Evolutionary conservation across 768 basidiomycete species (phyloP), one percentile per base, ranked within the genome.

Genomic region (Agrocybe chaxingu): DNA sequence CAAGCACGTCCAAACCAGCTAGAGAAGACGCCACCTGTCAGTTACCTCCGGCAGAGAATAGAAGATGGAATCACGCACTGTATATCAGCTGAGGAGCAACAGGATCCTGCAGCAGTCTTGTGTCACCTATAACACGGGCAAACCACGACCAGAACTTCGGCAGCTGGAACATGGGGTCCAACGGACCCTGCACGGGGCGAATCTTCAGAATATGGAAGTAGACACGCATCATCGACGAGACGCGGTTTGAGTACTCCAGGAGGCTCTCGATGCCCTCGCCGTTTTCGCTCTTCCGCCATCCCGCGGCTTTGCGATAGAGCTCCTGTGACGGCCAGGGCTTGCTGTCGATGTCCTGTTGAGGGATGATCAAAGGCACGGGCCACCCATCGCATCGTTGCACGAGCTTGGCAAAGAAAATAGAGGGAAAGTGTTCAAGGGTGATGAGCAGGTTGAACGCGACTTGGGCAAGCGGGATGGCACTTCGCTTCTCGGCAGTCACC

Each of bases 311-410:
- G 41, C 47, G 63, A 33, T 71, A 68, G 13, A 71, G 67, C 10
- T 46, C 64, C 0, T 71, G 70, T 41, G 63, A 63, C 32, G 61
- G 57, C 77, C 81, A 84, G 12, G 73, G 61, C 13, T 66, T 63
- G 3, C 70, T 76, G 48, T 81, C 79, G 12, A 76, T 67, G 48
- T 87, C 81, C 11, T 67, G 66, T 10, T 66, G 59, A 0, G 85
- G 81, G 0, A 91, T 73, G 12, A 73, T 75, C 43, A 73, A 73
- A 0, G 92, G 92, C 2, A 96, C 73, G 0, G 86, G 77, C 94
- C 94, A 98, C 19, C 88, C 87, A 37, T 95, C 95, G 13, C 88
- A 81, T 18, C 88, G 83, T 66, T 96, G 93, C 29, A 90, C 84
- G 31, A 98, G 75, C 59, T 92, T 84, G 8, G 88, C 81, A 70